phyloP scores from a whole-genome alignment of 2,329 filamentous ascomycete species.

The Monilinia fructigena region DNA sequence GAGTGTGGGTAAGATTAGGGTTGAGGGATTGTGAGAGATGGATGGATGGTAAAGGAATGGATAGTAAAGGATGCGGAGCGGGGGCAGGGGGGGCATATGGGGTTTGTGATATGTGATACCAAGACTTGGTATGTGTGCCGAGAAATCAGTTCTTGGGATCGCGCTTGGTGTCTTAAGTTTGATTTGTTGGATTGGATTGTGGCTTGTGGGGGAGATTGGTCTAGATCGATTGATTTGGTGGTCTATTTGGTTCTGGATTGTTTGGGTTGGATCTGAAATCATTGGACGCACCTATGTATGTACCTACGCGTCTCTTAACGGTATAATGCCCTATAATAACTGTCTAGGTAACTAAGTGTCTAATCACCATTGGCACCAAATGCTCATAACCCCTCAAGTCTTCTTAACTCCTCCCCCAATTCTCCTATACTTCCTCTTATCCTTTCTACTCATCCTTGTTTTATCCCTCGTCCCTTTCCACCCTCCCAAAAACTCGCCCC shows the following conservation, averaged over 20 bases:
- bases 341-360: neutral
- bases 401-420: constrained; percentile 43
- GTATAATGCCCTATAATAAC: no score
- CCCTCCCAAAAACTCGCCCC: constrained; percentile 79
- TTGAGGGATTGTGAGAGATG: neutral
- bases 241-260: constrained; percentile 4
- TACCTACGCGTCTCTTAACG: neutral
- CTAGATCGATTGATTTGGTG: neutral
- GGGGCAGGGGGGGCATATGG: neutral
- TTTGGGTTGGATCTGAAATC: neutral
- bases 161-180: neutral
- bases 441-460: constrained; percentile 70
- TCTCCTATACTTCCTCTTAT: constrained; percentile 70
- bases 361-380: neutral
- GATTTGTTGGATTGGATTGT: neutral
- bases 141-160: no score
- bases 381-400: neutral
- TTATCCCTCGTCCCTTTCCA: constrained; percentile 74
- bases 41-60: neutral
- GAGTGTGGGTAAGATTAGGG: neutral
- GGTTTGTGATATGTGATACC: neutral
- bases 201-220: neutral
- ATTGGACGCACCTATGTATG: neutral
- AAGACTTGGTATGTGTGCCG: neutral
- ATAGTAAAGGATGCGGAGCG: neutral